Conservation (phyloP, 768 basidiomycete species). For the Termitomyces sp. region DNA sequence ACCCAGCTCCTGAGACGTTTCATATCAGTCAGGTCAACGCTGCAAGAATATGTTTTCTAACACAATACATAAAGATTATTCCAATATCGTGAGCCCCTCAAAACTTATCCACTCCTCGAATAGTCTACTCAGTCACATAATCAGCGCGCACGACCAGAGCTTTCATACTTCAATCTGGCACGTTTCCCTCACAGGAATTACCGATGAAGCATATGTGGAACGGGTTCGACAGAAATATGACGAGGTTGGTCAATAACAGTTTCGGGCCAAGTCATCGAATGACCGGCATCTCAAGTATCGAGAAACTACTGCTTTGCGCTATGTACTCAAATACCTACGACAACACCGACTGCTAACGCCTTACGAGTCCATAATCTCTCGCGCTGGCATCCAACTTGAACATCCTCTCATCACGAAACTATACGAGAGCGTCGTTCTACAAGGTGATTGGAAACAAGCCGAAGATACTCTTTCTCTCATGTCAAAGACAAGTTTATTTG, state of each 20-base stretch:
- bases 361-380: slow-evolving; percentile 53
- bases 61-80: slow-evolving; percentile 68
- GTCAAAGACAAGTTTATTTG: slow-evolving; percentile 57
- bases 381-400: slow-evolving; percentile 56
- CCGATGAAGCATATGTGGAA: slow-evolving; percentile 54
- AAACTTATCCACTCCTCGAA: not conserved
- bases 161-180: slow-evolving; percentile 84
- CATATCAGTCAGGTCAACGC: slow-evolving; percentile 51
- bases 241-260: slow-evolving; percentile 42
- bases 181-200: slow-evolving; percentile 58
- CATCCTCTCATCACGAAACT: slow-evolving; percentile 68
- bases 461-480: slow-evolving; percentile 50
- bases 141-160: slow-evolving; percentile 64
- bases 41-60: slow-evolving; percentile 56
- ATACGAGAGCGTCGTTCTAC: slow-evolving; percentile 59
- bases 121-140: not conserved
- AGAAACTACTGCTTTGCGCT: slow-evolving; percentile 61
- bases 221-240: slow-evolving; percentile 50
- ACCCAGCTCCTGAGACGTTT: slow-evolving; percentile 61
- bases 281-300: slow-evolving; percentile 44
- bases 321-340: slow-evolving; percentile 73
- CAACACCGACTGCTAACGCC: slow-evolving; percentile 69
- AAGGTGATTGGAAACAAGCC: slow-evolving; percentile 58
- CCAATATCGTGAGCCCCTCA: slow-evolving; percentile 59
- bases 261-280: slow-evolving; percentile 5